Evolutionary conservation across 805 yeast genomes (phyloP), one percentile per base, ranked within the genome.

Genomic region (Cyberlindnera sargentensis): DNA sequence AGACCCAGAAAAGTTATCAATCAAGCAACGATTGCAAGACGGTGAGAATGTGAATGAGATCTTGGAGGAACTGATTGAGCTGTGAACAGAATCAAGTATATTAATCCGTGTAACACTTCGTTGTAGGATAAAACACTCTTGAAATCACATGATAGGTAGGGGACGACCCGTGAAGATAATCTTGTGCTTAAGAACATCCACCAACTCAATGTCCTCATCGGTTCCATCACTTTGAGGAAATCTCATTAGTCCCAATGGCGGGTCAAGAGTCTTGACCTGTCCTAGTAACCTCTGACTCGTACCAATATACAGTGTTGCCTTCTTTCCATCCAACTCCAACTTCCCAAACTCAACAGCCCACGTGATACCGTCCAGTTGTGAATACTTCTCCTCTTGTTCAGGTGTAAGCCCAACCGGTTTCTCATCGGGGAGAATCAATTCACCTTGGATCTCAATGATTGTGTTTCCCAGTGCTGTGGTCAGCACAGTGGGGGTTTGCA

Each of bases 361-460:
- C 43, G 63, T 52, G 3, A 64, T 51, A 0, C 32, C 45, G 51
- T 60, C 46, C n/a, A 65, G 56, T 37, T 58, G 55, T 6, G 65
- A 61, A 45, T 70, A 72, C 42, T 65, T 61, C 8, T 47, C 48
- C 28, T 57, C 58, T 44, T 67, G 71, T 32, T 61, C 67, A 11
- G 61, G 58, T 36, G 65, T 52, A 23, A 63, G 55, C 5, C 56
- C 55, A 2, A 47, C 50, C 6, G 72, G 70, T 24, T 56, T 53
- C 23, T 52, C 53, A 4, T 53, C 45, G 1, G 82, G 80, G 3
- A 80, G 56, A 44, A 77, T 75, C 34, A 84, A 59, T 31, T 80
- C 86, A 8, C 93, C 93, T 56, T 84, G 93, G 20, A 84, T 82
- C 57, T 84, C 93, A 20, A 84, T 47, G 15, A 84, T 52, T 3